Percentiles rank a stretch among this genome's conserved stretches.
These are phyloP conservation scores for Funneliformis mosseae DNA, from an alignment of 192 early-diverging fungal species.

Conservation along the genomic window DNA sequence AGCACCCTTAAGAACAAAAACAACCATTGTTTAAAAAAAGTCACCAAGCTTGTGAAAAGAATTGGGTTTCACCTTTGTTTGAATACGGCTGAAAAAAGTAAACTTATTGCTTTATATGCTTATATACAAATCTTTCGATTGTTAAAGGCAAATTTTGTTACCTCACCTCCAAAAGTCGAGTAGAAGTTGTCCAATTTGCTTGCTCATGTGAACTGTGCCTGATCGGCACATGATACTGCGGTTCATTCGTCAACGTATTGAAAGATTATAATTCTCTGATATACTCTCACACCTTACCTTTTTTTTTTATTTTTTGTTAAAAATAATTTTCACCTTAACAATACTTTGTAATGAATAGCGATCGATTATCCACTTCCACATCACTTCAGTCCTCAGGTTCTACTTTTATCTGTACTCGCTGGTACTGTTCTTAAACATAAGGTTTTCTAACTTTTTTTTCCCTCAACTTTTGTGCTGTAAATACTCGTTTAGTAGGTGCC, in stretches of 20 bases:
- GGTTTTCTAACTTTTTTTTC: not conserved
- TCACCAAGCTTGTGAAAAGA: not conserved
- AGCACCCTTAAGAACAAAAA: not conserved
- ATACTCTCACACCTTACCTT: not conserved
- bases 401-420: not conserved
- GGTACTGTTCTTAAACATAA: not conserved
- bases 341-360: not conserved
- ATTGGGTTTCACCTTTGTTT: not conserved
- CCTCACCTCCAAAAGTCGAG: too few relatives aligned
- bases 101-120: not conserved
- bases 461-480: not conserved
- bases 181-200: too few relatives aligned
- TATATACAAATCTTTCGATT: not conserved
- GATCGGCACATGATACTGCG: too few relatives aligned
- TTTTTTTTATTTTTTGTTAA: not conserved
- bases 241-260: too few relatives aligned
- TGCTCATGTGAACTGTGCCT: too few relatives aligned
- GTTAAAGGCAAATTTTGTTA: not conserved
- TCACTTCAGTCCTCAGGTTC: slow-evolving; percentile 18
- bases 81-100: not conserved
- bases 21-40: not conserved
- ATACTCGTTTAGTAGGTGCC: not conserved
- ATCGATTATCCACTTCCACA: not conserved
- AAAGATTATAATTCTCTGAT: too few relatives aligned
- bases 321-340: not conserved